Conservation (phyloP, 768 basidiomycete genomes). For the Suillus ampliporus region DNA sequence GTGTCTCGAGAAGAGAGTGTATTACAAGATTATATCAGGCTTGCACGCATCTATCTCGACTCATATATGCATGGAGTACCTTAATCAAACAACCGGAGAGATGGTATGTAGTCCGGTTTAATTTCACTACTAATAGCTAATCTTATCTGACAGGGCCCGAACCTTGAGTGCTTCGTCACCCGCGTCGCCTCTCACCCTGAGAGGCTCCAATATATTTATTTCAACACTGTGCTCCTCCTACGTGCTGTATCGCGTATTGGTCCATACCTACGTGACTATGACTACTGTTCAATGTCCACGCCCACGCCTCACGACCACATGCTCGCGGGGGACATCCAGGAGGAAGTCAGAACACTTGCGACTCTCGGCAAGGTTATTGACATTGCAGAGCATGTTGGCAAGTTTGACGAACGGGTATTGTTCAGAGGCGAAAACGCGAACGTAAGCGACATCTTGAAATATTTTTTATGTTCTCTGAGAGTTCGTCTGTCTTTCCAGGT, state of each 20-base stretch:
- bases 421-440: constrained; percentile 92
- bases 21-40: constrained; percentile 95
- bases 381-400: constrained; percentile 73
- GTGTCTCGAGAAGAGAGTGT: constrained; percentile 94
- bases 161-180: constrained; percentile 89
- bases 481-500: constrained; percentile 55
- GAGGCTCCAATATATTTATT: constrained; percentile 96
- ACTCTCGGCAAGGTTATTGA: constrained; percentile 63
- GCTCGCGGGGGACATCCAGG: constrained; percentile 47
- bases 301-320: constrained; percentile 37
- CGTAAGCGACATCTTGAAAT: constrained; percentile 42
- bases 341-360: constrained; percentile 66
- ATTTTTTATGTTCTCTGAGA: neutral
- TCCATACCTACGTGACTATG: constrained; percentile 86
- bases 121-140: neutral
- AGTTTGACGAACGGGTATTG: constrained; percentile 85
- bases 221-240: constrained; percentile 90
- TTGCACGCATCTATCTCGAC: constrained; percentile 97
- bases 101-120: constrained; percentile 62
- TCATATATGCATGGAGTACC: constrained; percentile 89
- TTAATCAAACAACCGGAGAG: constrained; percentile 90
- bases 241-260: constrained; percentile 89
- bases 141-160: constrained; percentile 49
- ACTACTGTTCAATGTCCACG: constrained; percentile 81
- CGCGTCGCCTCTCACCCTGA: constrained; percentile 94